Evolutionary conservation across 2,329 filamentous ascomycete species (phyloP).

Genomic region (Emergomyces pasteurianus): DNA sequence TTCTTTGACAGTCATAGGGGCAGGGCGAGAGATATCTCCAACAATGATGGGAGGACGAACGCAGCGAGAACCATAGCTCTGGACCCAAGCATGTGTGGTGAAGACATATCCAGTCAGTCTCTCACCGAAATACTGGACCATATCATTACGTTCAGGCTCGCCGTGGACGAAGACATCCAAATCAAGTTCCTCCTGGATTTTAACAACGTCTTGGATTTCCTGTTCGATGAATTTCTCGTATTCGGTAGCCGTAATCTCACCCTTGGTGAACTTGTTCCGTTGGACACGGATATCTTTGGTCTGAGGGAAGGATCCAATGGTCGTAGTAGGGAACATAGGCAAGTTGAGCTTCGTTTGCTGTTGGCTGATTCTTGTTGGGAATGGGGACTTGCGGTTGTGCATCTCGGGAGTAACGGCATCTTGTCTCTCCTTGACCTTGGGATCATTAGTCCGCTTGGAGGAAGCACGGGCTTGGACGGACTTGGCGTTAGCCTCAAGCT

Average conservation of each 20-base stretch:
- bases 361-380: slow-evolving; percentile 70
- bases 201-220: slow-evolving; percentile 90
- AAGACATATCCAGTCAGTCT: slow-evolving; percentile 93
- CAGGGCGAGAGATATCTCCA: slow-evolving; percentile 93
- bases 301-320: slow-evolving; percentile 98
- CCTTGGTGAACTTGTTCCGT: slow-evolving; percentile 98
- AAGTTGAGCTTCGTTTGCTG: slow-evolving; percentile 91
- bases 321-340: slow-evolving; percentile 96
- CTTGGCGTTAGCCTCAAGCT: slow-evolving; percentile 95
- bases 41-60: slow-evolving; percentile 97
- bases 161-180: slow-evolving; percentile 97
- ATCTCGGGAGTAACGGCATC: slow-evolving; percentile 68
- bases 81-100: slow-evolving; percentile 98
- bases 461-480: slow-evolving; percentile 82
- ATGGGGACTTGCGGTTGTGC: slow-evolving; percentile 88
- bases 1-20: slow-evolving; percentile 99
- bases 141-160: slow-evolving; percentile 99
- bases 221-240: slow-evolving; percentile 99
- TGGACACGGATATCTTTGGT: slow-evolving; percentile 96
- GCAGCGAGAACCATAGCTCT: slow-evolving; percentile 96
- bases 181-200: slow-evolving; percentile 95
- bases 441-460: slow-evolving; percentile 92
- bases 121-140: slow-evolving; percentile 99
- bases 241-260: slow-evolving; percentile 79
- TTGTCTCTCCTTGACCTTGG: slow-evolving; percentile 93